Conservation (phyloP, 768 basidiomycete species). For the Pseudohyphozyma bogoriensis region DNA sequence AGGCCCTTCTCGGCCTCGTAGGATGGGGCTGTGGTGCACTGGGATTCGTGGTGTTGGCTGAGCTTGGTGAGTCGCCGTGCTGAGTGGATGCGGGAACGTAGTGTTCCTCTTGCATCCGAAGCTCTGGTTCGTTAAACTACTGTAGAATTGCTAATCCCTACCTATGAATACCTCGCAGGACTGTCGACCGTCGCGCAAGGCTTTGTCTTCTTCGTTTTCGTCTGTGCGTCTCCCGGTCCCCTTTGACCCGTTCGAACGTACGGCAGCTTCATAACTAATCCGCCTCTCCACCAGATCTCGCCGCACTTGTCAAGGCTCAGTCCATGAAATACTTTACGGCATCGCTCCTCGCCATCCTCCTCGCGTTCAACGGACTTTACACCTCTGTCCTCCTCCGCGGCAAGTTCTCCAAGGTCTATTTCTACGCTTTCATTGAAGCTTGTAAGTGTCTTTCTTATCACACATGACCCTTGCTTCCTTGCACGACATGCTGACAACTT, state of each 20-base stretch:
- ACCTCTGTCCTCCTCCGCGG: slow-evolving; percentile 19
- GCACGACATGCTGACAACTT: no score
- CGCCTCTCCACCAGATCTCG: no score
- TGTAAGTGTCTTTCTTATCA: slow-evolving; percentile 14
- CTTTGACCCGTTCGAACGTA: no score
- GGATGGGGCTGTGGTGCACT: slow-evolving; percentile 29
- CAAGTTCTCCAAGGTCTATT: slow-evolving; percentile 29
- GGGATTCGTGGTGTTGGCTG: slow-evolving; percentile 35
- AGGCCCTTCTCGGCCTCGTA: slow-evolving; percentile 25
- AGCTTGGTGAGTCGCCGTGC: no score
- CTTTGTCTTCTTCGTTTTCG: slow-evolving; percentile 34
- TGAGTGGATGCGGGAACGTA: no score
- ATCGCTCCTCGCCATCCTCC: slow-evolving; percentile 34
- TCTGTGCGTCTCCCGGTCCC: no score
- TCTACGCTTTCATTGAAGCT: slow-evolving; percentile 32
- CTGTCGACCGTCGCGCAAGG: slow-evolving; percentile 35
- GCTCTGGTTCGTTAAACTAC: no score
- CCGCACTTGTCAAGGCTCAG: slow-evolving; percentile 35
- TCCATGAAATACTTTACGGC: slow-evolving; percentile 33
- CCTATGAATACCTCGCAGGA: no score
- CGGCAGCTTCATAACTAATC: no score
- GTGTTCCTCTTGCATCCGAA: no score
- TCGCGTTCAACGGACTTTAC: slow-evolving; percentile 32
- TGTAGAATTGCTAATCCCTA: no score
- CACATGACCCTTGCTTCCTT: neutral